Evolutionary conservation across 768 basidiomycete species (phyloP).

Genomic region (Royoungia palumana): DNA sequence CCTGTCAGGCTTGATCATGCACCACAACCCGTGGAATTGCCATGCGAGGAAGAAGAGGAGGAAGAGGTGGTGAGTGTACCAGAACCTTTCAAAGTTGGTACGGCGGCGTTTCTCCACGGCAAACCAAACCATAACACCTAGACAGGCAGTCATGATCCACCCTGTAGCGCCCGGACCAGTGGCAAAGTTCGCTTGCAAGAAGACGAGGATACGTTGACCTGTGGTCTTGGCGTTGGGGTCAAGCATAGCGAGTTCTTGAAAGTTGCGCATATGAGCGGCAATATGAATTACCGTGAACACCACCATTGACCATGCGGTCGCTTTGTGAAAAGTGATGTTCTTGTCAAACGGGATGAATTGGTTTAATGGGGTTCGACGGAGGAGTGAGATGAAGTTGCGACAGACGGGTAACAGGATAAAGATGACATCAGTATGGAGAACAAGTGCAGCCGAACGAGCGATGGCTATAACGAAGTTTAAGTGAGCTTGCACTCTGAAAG

Average conservation of each 20-base stretch:
- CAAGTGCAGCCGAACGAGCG: constrained; percentile 84
- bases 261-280: constrained; percentile 84
- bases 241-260: constrained; percentile 58
- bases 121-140: constrained; percentile 81
- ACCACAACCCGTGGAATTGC: constrained; percentile 97
- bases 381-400: constrained; percentile 88
- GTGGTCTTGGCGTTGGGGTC: constrained; percentile 52
- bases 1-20: constrained; percentile 91
- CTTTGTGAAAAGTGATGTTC: constrained; percentile 87
- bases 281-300: constrained; percentile 73
- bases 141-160: constrained; percentile 79
- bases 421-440: constrained; percentile 87
- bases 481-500: not conserved
- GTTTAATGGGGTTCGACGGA: constrained; percentile 84
- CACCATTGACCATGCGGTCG: constrained; percentile 89
- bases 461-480: constrained; percentile 48
- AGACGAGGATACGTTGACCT: constrained; percentile 59
- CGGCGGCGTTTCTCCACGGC: constrained; percentile 77
- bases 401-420: constrained; percentile 95
- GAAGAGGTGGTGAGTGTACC: constrained; percentile 88
- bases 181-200: constrained; percentile 73
- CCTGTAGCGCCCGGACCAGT: constrained; percentile 83
- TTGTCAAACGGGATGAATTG: constrained; percentile 90
- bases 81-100: constrained; percentile 83
- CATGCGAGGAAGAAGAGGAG: constrained; percentile 89